Evolutionary conservation across 345 rosid species (phyloP).

Genomic region (Hibiscus mutabilis): DNA sequence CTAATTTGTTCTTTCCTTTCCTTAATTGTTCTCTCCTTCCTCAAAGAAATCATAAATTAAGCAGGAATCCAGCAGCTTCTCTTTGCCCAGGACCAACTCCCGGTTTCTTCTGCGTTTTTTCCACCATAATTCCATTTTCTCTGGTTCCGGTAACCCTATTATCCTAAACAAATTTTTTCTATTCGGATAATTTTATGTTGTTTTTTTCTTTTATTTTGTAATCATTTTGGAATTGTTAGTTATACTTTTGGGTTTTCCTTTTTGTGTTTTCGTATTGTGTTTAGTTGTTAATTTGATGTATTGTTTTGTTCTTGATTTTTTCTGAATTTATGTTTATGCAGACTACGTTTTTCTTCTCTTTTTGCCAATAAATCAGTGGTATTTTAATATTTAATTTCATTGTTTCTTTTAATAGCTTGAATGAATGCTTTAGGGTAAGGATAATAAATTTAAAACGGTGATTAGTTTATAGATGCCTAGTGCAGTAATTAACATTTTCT

Average conservation of each 20-base stretch:
- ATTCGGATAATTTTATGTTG: not conserved
- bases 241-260: not conserved
- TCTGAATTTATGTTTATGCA: not conserved
- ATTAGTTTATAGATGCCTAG: not conserved
- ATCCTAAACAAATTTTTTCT: too few relatives aligned
- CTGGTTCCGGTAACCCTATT: not conserved
- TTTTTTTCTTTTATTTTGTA: too few relatives aligned
- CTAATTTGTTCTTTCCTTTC: too few relatives aligned
- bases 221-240: not conserved
- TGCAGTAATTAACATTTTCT: not conserved
- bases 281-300: slow-evolving; percentile 1
- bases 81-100: too few relatives aligned
- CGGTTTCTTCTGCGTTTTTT: too few relatives aligned
- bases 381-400: not conserved
- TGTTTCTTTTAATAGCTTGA: not conserved
- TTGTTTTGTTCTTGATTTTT: not conserved
- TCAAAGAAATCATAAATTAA: too few relatives aligned
- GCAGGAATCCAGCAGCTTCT: too few relatives aligned
- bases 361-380: not conserved
- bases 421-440: not conserved
- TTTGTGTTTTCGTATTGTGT: not conserved
- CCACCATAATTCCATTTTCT: not conserved
- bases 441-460: not conserved
- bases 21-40: too few relatives aligned
- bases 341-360: not conserved